Evolutionary conservation across 2,329 filamentous ascomycete species (phyloP).

Genomic region (Claviceps pazoutovae): DNA sequence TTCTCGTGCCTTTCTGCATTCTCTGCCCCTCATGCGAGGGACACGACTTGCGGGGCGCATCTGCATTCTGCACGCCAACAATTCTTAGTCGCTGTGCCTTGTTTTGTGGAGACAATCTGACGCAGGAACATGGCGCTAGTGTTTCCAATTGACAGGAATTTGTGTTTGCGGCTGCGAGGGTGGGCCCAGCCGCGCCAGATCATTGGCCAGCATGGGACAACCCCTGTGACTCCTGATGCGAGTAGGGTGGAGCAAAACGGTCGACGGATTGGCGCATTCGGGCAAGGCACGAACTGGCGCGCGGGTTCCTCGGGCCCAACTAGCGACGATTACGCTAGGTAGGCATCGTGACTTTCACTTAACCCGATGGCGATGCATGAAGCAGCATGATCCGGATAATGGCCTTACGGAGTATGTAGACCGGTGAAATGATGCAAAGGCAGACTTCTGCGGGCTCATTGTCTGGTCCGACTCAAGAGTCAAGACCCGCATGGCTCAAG

Average conservation of each 20-base stretch:
- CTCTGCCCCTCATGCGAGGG: neutral
- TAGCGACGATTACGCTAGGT: no score
- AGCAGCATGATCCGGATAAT: neutral
- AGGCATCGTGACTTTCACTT: no score
- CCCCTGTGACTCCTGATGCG: no score
- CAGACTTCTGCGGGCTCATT: neutral
- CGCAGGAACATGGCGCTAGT: constrained; percentile 21
- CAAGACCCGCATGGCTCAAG: neutral
- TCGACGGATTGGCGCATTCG: neutral
- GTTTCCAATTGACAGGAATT: constrained; percentile 17
- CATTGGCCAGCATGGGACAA: neutral
- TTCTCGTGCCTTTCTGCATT: no score
- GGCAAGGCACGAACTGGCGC: neutral
- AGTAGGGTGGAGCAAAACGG: neutral
- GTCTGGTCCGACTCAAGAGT: neutral
- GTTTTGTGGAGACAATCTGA: constrained; percentile 1
- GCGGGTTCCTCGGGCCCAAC: no score
- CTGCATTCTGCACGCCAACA: neutral
- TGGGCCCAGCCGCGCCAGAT: neutral
- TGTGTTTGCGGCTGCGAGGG: neutral
- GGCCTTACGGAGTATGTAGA: neutral
- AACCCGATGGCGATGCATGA: neutral
- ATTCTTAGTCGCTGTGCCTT: neutral
- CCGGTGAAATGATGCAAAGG: neutral
- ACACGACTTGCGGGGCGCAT: neutral